Percentiles rank a stretch among this genome's conserved stretches.
These are phyloP conservation scores for Neopestalotiopsis sp. DNA, from an alignment of 2,329 filamentous ascomycete genomes.

Conservation along the genomic window DNA sequence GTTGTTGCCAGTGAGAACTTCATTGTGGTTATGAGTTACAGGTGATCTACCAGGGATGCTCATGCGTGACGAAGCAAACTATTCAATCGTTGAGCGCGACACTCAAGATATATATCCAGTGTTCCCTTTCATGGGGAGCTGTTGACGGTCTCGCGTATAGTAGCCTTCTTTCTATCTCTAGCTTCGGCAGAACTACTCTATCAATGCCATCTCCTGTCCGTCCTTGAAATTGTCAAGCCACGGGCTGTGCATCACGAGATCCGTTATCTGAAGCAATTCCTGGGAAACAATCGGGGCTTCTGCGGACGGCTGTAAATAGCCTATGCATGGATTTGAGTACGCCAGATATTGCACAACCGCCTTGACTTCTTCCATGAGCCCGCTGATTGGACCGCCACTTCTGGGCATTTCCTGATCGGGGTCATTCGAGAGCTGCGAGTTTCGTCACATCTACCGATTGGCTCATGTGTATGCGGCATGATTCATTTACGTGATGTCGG, in stretches of 20 bases:
- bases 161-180: neutral
- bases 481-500: conserved; percentile 13
- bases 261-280: neutral
- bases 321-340: neutral
- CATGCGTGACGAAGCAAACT: neutral
- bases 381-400: conserved; percentile 3
- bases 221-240: neutral
- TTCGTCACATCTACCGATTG: conserved; percentile 5
- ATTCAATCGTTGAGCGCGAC: too few species aligned
- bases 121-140: neutral
- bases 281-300: conserved; percentile 4
- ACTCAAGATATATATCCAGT: neutral
- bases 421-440: neutral
- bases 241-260: neutral
- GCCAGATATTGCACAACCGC: neutral
- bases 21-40: conserved; percentile 33
- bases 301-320: conserved; percentile 1
- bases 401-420: conserved; percentile 9
- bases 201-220: neutral
- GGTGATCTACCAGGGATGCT: neutral
- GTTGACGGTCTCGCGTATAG: neutral
- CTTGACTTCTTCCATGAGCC: neutral
- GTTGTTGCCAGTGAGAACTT: conserved; percentile 42
- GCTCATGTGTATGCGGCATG: neutral
- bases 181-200: neutral